Percentiles rank a stretch among this genome's conserved stretches.
phyloP scores from a whole-genome alignment of 192 early-diverging fungal genomes.

The Lunasporangiospora selenospora region DNA sequence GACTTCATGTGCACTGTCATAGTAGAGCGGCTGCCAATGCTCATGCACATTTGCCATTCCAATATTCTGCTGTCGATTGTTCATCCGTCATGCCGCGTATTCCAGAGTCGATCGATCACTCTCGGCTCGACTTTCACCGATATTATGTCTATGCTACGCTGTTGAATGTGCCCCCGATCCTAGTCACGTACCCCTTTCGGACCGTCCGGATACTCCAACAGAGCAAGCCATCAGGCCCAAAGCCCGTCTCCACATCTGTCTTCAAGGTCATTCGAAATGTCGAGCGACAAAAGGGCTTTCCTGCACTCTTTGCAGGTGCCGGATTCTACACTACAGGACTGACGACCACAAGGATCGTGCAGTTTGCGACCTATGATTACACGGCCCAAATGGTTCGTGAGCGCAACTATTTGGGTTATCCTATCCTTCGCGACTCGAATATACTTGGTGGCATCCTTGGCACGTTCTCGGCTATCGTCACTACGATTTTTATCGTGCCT shows the following conservation, averaged over 20 bases:
- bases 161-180: conserved; percentile 33
- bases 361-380: conserved; percentile 48
- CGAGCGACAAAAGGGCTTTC: conserved; percentile 20
- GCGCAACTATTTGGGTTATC: conserved; percentile 22
- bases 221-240: conserved; percentile 4
- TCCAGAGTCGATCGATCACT: conserved; percentile 21
- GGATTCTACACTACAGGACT: conserved; percentile 26
- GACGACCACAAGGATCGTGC: conserved; percentile 32
- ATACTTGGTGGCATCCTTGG: conserved; percentile 23
- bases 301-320: conserved; percentile 32
- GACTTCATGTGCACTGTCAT: too few species aligned
- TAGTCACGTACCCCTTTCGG: conserved; percentile 28
- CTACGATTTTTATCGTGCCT: conserved; percentile 36
- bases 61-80: too few species aligned
- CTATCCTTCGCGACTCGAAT: conserved; percentile 14
- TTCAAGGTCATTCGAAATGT: conserved; percentile 29
- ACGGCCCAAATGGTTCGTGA: conserved; percentile 22
- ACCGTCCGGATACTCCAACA: conserved; percentile 49
- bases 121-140: conserved; percentile 36
- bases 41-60: too few species aligned
- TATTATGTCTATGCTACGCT: conserved; percentile 43
- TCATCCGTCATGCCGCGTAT: conserved; percentile 36
- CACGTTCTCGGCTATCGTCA: conserved; percentile 36
- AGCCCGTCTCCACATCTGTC: conserved; percentile 28
- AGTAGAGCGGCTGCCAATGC: too few species aligned